Evolutionary conservation across 306 rosid species (phyloP).

Genomic region (Dalbergia cultrata): DNA sequence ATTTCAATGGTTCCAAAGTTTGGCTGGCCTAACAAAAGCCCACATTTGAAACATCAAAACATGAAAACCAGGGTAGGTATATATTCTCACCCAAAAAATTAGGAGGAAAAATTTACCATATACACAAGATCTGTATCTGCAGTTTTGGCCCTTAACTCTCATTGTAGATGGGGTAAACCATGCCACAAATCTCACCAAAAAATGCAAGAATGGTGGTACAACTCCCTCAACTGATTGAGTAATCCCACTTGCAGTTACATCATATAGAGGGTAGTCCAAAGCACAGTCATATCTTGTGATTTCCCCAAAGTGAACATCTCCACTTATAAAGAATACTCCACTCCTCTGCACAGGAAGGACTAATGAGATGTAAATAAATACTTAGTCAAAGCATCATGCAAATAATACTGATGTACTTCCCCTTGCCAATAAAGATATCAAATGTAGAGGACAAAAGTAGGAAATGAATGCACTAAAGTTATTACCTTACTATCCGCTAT

Average conservation of each 20-base stretch:
- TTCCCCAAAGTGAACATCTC: slow-evolving; percentile 95
- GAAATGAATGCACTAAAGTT: slow-evolving; percentile 24
- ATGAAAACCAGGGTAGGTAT: slow-evolving; percentile 8
- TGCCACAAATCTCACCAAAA: slow-evolving; percentile 66
- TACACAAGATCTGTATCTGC: slow-evolving; percentile 74
- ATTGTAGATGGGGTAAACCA: slow-evolving; percentile 76
- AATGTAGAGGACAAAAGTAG: slow-evolving; percentile 1
- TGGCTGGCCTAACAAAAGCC: slow-evolving; percentile 65
- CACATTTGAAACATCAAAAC: slow-evolving; percentile 44
- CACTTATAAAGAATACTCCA: slow-evolving; percentile 80
- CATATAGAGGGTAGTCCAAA: slow-evolving; percentile 76
- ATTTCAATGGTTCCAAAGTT: slow-evolving; percentile 84
- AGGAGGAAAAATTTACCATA: slow-evolving; percentile 63
- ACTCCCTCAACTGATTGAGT: slow-evolving; percentile 78
- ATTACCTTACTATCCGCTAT: slow-evolving; percentile 76
- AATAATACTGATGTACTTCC: background rate
- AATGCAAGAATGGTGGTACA: slow-evolving; percentile 61
- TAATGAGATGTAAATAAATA: slow-evolving; percentile 38
- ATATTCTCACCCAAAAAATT: background rate
- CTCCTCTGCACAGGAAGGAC: slow-evolving; percentile 63
- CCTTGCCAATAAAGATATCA: slow-evolving; percentile 28
- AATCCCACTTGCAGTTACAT: slow-evolving; percentile 81
- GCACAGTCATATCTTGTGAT: slow-evolving; percentile 83
- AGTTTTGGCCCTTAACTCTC: slow-evolving; percentile 70
- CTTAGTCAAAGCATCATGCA: slow-evolving; percentile 18